Conservation (phyloP, 495 filamentous ascomycete species). For the Tuber calosporum region DNA sequence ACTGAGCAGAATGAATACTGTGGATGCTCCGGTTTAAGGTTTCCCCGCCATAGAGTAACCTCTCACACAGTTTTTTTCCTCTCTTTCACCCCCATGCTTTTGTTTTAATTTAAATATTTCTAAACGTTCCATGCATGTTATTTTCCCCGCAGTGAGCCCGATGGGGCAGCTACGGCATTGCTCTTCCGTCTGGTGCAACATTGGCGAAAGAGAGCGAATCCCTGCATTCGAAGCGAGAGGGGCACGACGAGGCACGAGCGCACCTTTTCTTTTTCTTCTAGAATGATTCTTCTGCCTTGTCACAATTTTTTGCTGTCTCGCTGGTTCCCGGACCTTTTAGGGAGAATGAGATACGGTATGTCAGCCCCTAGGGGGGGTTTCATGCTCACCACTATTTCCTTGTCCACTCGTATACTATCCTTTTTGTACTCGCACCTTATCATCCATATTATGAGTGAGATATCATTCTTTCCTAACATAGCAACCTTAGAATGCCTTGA, state of each 20-base stretch:
- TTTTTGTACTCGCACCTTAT: not conserved
- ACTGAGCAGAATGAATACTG: not conserved
- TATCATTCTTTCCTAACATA: not conserved
- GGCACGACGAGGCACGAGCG: slow-evolving; percentile 3
- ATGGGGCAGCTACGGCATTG: slow-evolving; percentile 1
- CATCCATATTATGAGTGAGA: not conserved
- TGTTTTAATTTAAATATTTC: not conserved
- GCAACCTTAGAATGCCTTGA: not conserved
- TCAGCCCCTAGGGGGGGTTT: not conserved
- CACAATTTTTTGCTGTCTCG: not conserved
- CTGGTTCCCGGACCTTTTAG: not conserved
- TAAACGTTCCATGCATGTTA: not conserved
- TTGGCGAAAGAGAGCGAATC: not conserved
- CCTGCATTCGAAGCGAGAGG: slow-evolving; percentile 1
- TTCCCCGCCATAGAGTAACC: not conserved
- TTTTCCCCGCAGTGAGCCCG: not conserved
- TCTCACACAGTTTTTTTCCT: not conserved
- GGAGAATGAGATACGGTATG: not conserved
- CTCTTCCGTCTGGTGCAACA: not conserved
- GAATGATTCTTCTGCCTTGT: not conserved
- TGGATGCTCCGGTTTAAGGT: not conserved
- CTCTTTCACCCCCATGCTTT: not conserved
- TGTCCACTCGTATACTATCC: not conserved
- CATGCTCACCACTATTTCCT: not conserved
- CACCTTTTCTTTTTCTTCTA: not conserved